Conservation (phyloP, 2,329 filamentous ascomycete genomes). For the Neurospora sp. region DNA sequence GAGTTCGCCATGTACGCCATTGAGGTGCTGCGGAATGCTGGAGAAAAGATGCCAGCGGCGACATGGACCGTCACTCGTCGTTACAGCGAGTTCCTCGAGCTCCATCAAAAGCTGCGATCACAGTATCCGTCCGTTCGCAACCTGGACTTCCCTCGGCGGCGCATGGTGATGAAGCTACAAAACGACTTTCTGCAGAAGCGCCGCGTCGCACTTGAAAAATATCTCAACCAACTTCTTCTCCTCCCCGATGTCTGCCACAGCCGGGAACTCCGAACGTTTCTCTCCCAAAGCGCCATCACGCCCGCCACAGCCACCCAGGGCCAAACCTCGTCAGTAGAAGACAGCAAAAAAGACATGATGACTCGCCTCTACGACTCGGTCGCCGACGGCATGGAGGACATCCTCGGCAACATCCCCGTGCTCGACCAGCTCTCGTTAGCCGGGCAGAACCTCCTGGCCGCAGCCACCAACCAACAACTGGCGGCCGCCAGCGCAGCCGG, state of each 20-base stretch:
- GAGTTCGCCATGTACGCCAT: conserved; percentile 92
- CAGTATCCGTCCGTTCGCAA: conserved; percentile 81
- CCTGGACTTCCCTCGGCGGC: conserved; percentile 83
- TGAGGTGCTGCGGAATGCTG: conserved; percentile 81
- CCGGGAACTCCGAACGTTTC: conserved; percentile 80
- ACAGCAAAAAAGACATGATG: conserved; percentile 78
- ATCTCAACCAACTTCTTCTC: conserved; percentile 70
- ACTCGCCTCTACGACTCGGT: conserved; percentile 93
- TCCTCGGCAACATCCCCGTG: conserved; percentile 89
- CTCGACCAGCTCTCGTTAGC: conserved; percentile 89
- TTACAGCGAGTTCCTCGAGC: conserved; percentile 94
- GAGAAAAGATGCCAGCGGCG: conserved; percentile 93
- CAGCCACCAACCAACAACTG: conserved; percentile 56
- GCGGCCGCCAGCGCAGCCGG: conserved; percentile 41
- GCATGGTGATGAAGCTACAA: conserved; percentile 93
- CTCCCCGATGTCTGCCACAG: conserved; percentile 92
- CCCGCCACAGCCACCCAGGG: conserved; percentile 45
- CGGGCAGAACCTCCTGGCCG: conserved; percentile 81
- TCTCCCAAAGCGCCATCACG: conserved; percentile 77
- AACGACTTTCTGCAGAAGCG: conserved; percentile 92
- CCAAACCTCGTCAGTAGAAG: conserved; percentile 41
- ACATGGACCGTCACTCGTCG: conserved; percentile 87
- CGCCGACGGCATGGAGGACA: conserved; percentile 95
- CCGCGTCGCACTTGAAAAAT: conserved; percentile 72
- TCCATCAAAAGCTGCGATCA: conserved; percentile 79